Evolutionary conservation across 2,329 filamentous ascomycete genomes (phyloP).

Genomic region (Penicillium sp.): DNA sequence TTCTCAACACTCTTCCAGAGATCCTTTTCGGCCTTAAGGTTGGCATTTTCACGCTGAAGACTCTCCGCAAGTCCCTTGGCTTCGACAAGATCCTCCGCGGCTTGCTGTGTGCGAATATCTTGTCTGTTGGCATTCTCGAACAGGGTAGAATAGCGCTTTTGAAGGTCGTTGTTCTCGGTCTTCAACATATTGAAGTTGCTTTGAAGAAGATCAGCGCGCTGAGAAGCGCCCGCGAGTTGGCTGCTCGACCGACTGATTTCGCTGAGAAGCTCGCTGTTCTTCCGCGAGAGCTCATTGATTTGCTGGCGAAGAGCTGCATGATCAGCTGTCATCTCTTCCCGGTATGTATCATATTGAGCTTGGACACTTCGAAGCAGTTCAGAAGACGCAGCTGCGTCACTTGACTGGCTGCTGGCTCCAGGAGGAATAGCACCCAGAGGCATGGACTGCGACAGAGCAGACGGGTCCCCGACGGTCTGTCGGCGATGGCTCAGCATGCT

Average conservation of each 20-base stretch:
- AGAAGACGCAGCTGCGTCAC: slow-evolving; percentile 66
- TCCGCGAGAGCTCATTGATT: slow-evolving; percentile 73
- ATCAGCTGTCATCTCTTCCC: slow-evolving; percentile 79
- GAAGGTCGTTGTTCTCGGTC: slow-evolving; percentile 79
- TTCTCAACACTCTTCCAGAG: slow-evolving; percentile 93
- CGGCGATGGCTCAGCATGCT: slow-evolving; percentile 81
- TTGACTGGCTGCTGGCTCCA: slow-evolving; percentile 45
- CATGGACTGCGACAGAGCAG: slow-evolving; percentile 69
- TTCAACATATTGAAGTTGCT: slow-evolving; percentile 82
- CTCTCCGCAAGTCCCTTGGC: slow-evolving; percentile 78
- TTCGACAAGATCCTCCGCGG: slow-evolving; percentile 89
- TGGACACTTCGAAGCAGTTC: slow-evolving; percentile 84
- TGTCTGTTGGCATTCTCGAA: slow-evolving; percentile 85
- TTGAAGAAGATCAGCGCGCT: slow-evolving; percentile 86
- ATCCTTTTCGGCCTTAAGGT: slow-evolving; percentile 91
- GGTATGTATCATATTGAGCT: slow-evolving; percentile 82
- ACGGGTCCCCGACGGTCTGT: slow-evolving; percentile 58
- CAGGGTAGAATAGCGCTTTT: slow-evolving; percentile 73
- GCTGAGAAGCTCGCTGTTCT: slow-evolving; percentile 78
- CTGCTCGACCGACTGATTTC: slow-evolving; percentile 78
- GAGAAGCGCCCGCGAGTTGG: slow-evolving; percentile 75
- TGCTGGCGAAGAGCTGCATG: slow-evolving; percentile 81
- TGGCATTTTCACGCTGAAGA: slow-evolving; percentile 84
- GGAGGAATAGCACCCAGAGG: slow-evolving; percentile 54
- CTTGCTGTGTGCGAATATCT: slow-evolving; percentile 85